Evolutionary conservation across 495 filamentous ascomycete genomes (phyloP).

Genomic region (Talaromyces thailandensis): DNA sequence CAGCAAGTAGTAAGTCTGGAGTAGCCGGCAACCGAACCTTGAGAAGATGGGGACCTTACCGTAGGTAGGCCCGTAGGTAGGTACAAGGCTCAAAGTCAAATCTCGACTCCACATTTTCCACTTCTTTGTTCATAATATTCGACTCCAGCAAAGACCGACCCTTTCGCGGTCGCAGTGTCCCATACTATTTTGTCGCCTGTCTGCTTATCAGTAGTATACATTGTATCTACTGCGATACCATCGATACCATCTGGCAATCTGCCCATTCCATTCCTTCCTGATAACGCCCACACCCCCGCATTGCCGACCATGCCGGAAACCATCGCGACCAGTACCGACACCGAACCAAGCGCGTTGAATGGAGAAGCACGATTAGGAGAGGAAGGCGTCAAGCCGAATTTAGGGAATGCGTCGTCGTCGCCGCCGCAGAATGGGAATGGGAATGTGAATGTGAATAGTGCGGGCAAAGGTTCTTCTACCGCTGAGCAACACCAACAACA

Average conservation of each 20-base stretch:
- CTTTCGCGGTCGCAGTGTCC: neutral
- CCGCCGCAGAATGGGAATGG: too few relatives aligned
- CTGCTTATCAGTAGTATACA: neutral
- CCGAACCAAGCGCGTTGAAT: neutral
- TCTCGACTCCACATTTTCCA: neutral
- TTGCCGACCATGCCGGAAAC: neutral
- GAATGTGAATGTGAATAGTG: neutral
- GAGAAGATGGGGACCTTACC: too few relatives aligned
- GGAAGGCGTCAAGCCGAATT: neutral
- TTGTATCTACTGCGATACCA: neutral
- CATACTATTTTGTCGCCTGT: neutral
- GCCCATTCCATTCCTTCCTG: neutral
- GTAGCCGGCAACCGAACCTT: neutral
- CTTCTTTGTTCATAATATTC: neutral
- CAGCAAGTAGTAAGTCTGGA: too few relatives aligned
- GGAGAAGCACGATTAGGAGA: neutral
- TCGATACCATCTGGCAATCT: too few relatives aligned
- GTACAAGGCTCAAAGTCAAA: neutral
- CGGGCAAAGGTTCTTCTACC: constrained; percentile 13
- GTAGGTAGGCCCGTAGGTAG: too few relatives aligned
- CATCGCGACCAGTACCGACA: neutral
- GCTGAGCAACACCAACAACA: constrained; percentile 17
- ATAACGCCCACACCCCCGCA: neutral
- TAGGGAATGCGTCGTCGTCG: neutral
- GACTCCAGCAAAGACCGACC: neutral